These are phyloP conservation scores for Colletotrichum sp. DNA, from an alignment of 2,329 filamentous ascomycete species.

Conservation along the genomic window DNA sequence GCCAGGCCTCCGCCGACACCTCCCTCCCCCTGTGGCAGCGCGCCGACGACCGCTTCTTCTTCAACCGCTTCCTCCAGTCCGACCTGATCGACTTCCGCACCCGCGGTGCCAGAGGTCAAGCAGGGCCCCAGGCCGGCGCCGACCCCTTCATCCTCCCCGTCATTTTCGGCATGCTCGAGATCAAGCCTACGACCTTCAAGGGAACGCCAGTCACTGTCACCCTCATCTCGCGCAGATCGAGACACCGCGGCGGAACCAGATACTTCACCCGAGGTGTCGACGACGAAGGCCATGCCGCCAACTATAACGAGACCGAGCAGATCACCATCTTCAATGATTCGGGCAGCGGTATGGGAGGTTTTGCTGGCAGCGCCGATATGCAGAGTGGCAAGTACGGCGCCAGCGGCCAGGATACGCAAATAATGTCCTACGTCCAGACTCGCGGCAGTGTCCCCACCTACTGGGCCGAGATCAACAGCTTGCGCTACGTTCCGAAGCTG, in stretches of 20 bases:
- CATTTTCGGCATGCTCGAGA: constrained; percentile 95
- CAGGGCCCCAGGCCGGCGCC: constrained; percentile 73
- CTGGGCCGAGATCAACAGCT: constrained; percentile 94
- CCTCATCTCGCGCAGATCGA: constrained; percentile 86
- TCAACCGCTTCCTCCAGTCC: constrained; percentile 92
- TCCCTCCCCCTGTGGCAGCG: constrained; percentile 84
- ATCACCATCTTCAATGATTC: constrained; percentile 87
- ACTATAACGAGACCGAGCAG: constrained; percentile 99
- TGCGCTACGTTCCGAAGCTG: constrained; percentile 89
- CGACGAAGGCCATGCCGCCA: constrained; percentile 92
- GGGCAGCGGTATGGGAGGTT: constrained; percentile 75
- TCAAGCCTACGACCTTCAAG: constrained; percentile 86
- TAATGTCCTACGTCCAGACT: constrained; percentile 95
- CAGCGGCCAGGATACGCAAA: constrained; percentile 77
- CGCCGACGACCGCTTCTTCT: constrained; percentile 97
- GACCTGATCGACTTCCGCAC: constrained; percentile 90
- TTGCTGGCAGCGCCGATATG: constrained; percentile 77
- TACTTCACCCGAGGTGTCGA: constrained; percentile 96
- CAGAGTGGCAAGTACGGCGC: constrained; percentile 72
- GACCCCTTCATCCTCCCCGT: constrained; percentile 95
- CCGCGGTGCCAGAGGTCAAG: constrained; percentile 64
- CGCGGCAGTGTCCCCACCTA: constrained; percentile 94
- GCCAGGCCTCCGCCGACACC: constrained; percentile 79
- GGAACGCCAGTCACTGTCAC: constrained; percentile 82
- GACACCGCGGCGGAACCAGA: constrained; percentile 87